Evolutionary conservation across 2,329 filamentous ascomycete species (phyloP), one percentile per base, ranked within the genome.

Genomic region (Aureobasidium sp.): DNA sequence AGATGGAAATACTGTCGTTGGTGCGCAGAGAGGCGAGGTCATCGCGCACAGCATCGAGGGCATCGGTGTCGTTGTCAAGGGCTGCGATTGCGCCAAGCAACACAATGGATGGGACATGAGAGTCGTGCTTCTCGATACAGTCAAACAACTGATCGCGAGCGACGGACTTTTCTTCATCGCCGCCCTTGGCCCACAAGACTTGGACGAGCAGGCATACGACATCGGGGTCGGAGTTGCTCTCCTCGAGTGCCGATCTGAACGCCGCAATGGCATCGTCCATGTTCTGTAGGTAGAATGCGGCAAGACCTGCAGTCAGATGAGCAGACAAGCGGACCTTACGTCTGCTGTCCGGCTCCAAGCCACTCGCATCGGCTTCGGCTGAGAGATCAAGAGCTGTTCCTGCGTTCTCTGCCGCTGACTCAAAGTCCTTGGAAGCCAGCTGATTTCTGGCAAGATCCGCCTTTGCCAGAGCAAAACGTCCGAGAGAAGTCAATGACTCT

Each of bases 171-270:
- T 92, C 88, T 0, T 85, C 80, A 7, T 87, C 83, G 0, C 85
- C 84, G 9, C 89, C 91, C 65, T 90, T 90, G 0, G 92, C 92
- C 93, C 94, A 99, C 0, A 97, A 80, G 0, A 97, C 89, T 73
- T 97, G 90, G 0, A 92, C 89, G 13, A 97, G 79, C 13, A 96
- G 79, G 68, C 92, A 96, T 0, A 91, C 86, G 1, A 93, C 87
- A 69, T 96, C 91, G 0, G 92, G 88, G 63, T 90, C 85, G 38
- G 83, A 82, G 31, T 83, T 77, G 0, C 88, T 90, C 70, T 95
- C 91, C 60, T 86, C 80, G 8, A 97, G 78, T 0, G 91, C 91
- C 2, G 84, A 79, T 64, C 90, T 84, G 73, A 99, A 95, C 74
- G 88, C 91, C 11, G 81, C 78, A 27, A 96, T 84, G 0, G 91